Evolutionary conservation across 2,329 filamentous ascomycete species (phyloP).

Genomic region (Colletotrichum australisinense): DNA sequence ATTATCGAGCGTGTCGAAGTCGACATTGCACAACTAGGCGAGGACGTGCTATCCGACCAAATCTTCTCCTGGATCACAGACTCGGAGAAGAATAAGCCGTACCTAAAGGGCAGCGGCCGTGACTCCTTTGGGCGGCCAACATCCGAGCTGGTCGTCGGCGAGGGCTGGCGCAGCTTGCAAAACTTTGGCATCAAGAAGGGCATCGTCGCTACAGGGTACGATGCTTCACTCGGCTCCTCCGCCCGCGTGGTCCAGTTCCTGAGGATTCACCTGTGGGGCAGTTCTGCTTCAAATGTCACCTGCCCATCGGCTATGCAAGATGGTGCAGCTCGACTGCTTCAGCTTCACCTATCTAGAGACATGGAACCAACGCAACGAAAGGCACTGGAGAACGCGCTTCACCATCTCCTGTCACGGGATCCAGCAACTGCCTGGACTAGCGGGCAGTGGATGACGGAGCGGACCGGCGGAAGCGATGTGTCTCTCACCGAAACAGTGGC

Average conservation of each 20-base stretch:
- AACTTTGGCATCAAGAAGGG: slow-evolving; percentile 69
- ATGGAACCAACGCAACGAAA: slow-evolving; percentile 45
- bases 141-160: slow-evolving; percentile 70
- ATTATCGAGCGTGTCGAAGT: slow-evolving; percentile 52
- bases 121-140: slow-evolving; percentile 71
- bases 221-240: slow-evolving; percentile 60
- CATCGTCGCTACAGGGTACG: slow-evolving; percentile 58
- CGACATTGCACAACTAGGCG: slow-evolving; percentile 60
- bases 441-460: slow-evolving; percentile 84
- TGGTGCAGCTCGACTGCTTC: slow-evolving; percentile 65
- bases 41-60: slow-evolving; percentile 63
- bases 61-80: slow-evolving; percentile 71
- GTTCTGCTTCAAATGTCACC: slow-evolving; percentile 69
- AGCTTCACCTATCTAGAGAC: slow-evolving; percentile 50
- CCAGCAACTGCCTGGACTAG: slow-evolving; percentile 71
- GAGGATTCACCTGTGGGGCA: slow-evolving; percentile 67
- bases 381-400: slow-evolving; percentile 64
- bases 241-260: slow-evolving; percentile 71
- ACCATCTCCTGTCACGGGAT: slow-evolving; percentile 65
- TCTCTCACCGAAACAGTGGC: slow-evolving; percentile 75
- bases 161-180: slow-evolving; percentile 75
- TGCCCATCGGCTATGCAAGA: slow-evolving; percentile 78
- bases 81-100: slow-evolving; percentile 73
- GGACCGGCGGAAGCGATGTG: slow-evolving; percentile 76
- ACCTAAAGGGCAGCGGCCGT: slow-evolving; percentile 65